Conservation (phyloP, 345 rosid species). For the Sapria himalayana region DNA sequence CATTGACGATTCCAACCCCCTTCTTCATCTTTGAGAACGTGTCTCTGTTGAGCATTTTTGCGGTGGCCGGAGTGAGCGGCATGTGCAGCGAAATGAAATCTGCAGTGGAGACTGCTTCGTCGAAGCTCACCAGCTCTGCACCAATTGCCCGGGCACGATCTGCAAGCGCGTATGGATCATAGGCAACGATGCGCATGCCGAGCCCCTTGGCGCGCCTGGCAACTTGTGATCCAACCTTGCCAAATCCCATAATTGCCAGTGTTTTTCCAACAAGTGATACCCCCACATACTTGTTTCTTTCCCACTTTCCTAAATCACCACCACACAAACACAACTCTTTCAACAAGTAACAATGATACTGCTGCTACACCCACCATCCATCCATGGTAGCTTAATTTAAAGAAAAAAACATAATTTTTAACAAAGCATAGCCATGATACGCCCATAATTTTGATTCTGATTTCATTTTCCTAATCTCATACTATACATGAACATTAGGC, state of each 20-base stretch:
- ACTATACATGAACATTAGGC: too few relatives aligned
- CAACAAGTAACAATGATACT: background rate
- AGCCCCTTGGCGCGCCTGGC: slow-evolving; percentile 83
- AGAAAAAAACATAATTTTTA: too few relatives aligned
- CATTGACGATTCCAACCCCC: slow-evolving; percentile 68
- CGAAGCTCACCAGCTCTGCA: slow-evolving; percentile 61
- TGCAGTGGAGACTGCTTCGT: slow-evolving; percentile 51
- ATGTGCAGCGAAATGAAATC: slow-evolving; percentile 78
- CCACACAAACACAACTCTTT: background rate
- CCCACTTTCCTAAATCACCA: slow-evolving; percentile 47
- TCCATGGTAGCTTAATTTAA: too few relatives aligned
- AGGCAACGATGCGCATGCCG: slow-evolving; percentile 76
- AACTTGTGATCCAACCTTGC: slow-evolving; percentile 84
- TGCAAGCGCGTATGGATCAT: slow-evolving; percentile 79
- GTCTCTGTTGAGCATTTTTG: slow-evolving; percentile 55
- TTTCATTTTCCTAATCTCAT: too few relatives aligned
- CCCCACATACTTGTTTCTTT: slow-evolving; percentile 64
- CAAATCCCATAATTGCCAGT: slow-evolving; percentile 64
- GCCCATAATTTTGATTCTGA: too few relatives aligned
- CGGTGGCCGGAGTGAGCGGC: slow-evolving; percentile 67
- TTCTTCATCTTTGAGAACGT: slow-evolving; percentile 81
- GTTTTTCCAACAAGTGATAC: slow-evolving; percentile 80
- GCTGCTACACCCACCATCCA: too few relatives aligned
- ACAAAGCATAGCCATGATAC: too few relatives aligned
- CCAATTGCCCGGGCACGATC: slow-evolving; percentile 81